These are phyloP conservation scores for Adansonia rubrostipa DNA, from an alignment of 441 rosid genomes.

Conservation along the genomic window DNA sequence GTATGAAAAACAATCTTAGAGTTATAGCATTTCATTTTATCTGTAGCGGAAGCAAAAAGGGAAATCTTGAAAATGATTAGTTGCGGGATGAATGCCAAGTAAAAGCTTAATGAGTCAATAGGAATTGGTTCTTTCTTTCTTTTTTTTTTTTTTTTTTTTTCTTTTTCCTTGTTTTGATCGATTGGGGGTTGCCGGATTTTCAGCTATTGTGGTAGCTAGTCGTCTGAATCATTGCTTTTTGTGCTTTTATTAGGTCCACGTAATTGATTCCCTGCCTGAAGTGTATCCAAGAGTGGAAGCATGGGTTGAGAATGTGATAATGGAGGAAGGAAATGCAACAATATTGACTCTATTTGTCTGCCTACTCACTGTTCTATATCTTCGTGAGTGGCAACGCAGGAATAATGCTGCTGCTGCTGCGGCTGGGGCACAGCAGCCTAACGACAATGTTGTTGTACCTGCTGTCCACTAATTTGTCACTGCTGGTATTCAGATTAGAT, in stretches of 20 bases:
- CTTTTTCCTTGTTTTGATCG: too few species aligned
- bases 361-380: conserved; percentile 86
- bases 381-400: conserved; percentile 88
- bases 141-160: too few species aligned
- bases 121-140: too few species aligned
- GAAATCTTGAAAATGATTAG: background rate
- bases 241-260: conserved; percentile 46
- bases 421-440: conserved; percentile 25
- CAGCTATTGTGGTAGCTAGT: background rate
- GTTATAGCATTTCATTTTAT: background rate
- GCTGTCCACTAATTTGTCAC: conserved; percentile 27
- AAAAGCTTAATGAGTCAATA: too few species aligned
- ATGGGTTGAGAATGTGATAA: conserved; percentile 86
- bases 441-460: conserved; percentile 36
- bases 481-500: conserved; percentile 19
- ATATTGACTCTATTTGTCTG: conserved; percentile 59
- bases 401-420: conserved; percentile 41
- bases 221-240: background rate
- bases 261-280: conserved; percentile 87
- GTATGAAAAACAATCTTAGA: background rate
- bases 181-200: background rate
- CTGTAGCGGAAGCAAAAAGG: background rate
- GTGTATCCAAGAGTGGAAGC: conserved; percentile 87
- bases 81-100: too few species aligned
- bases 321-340: conserved; percentile 99